Percentiles rank a stretch among this genome's conserved stretches.
Evolutionary conservation across 306 rosid genomes (phyloP).

Genomic region (Ormosia semicastrata): DNA sequence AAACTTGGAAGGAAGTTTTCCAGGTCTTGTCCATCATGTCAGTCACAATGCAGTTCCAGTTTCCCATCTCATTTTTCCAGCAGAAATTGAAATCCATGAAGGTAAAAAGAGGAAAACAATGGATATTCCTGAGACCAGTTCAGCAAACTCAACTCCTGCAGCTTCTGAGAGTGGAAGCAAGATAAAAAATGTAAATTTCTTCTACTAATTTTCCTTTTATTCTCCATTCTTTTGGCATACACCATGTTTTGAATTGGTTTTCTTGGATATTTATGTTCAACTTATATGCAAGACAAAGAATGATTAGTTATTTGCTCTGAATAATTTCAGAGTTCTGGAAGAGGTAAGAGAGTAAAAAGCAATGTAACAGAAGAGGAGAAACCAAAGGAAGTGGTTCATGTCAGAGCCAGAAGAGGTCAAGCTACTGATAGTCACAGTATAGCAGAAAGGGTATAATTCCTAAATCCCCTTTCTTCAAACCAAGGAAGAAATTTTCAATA

Average conservation of each 20-base stretch:
- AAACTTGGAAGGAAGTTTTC: conserved; percentile 52
- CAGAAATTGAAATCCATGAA: conserved; percentile 41
- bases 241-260: neutral
- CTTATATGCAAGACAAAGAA: neutral
- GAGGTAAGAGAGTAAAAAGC: conserved; percentile 65
- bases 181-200: conserved; percentile 43
- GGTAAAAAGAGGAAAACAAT: conserved; percentile 58
- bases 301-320: neutral
- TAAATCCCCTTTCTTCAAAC: neutral
- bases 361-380: conserved; percentile 56
- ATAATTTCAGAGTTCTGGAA: conserved; percentile 54
- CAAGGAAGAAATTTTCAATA: neutral
- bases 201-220: neutral
- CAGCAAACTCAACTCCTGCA: conserved; percentile 61
- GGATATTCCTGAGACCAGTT: conserved; percentile 55
- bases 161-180: conserved; percentile 58
- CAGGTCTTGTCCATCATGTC: conserved; percentile 29
- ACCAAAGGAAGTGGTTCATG: conserved; percentile 84
- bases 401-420: conserved; percentile 98
- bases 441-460: conserved; percentile 86
- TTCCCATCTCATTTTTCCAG: conserved; percentile 19
- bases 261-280: neutral
- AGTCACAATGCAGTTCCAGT: conserved; percentile 33
- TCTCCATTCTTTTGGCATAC: neutral
- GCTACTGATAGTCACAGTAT: conserved; percentile 97